These are phyloP conservation scores for Coemansia sp. DNA, from an alignment of 192 early-diverging fungal genomes.

Conservation along the genomic window DNA sequence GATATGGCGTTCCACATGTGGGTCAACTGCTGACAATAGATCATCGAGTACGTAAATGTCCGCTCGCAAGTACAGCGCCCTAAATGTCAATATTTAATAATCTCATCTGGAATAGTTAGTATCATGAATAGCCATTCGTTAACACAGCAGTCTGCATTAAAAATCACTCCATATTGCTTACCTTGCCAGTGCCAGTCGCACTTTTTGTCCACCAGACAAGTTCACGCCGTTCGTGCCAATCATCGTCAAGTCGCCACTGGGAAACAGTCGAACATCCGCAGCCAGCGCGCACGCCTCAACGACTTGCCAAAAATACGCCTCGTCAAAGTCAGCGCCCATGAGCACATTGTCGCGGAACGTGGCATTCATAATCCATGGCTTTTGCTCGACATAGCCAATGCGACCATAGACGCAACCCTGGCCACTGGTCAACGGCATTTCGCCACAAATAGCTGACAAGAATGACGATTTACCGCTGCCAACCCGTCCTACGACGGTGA, in stretches of 20 bases:
- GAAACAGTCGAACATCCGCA: conserved; percentile 24
- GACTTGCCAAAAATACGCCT: conserved; percentile 21
- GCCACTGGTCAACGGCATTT: conserved; percentile 77
- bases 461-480: conserved; percentile 77
- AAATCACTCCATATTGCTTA: neutral
- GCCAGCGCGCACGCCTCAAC: conserved; percentile 33
- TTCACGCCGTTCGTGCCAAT: conserved; percentile 62
- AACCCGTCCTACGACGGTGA: conserved; percentile 81
- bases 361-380: conserved; percentile 41
- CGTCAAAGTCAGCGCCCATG: conserved; percentile 40
- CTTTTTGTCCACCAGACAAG: conserved; percentile 65
- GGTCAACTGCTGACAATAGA: conserved; percentile 68
- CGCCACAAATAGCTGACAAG: conserved; percentile 69
- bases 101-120: neutral
- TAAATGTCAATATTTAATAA: neutral
- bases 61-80: conserved; percentile 65
- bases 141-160: neutral
- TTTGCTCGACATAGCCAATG: conserved; percentile 50
- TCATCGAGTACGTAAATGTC: conserved; percentile 74
- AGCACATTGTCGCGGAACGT: conserved; percentile 56
- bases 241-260: conserved; percentile 48
- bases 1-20: conserved; percentile 61
- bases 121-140: neutral
- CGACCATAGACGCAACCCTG: conserved; percentile 67
- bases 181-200: conserved; percentile 63